Evolutionary conservation across 2,329 filamentous ascomycete species (phyloP).

Genomic region (Cordyceps tenuipes): DNA sequence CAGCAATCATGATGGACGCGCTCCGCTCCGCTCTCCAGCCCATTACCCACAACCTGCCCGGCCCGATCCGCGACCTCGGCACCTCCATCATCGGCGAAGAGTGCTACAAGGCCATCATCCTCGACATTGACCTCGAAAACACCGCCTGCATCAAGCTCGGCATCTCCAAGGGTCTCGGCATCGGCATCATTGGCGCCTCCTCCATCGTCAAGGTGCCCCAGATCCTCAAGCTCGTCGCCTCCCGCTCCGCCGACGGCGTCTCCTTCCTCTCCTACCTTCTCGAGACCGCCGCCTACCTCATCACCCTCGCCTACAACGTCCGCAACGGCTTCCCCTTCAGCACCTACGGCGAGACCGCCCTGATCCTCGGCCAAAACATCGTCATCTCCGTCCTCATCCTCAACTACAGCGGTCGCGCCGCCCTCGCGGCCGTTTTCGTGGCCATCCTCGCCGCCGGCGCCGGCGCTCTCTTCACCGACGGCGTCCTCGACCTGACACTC

Average conservation of each 20-base stretch:
- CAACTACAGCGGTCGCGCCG: constrained; percentile 64
- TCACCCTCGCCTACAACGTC: constrained; percentile 84
- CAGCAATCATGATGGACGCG: constrained; percentile 44
- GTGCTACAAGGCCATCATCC: constrained; percentile 81
- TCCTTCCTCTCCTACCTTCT: constrained; percentile 88
- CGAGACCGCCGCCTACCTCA: constrained; percentile 81
- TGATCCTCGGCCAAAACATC: constrained; percentile 89
- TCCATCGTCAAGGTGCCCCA: constrained; percentile 95
- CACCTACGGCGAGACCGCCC: constrained; percentile 89
- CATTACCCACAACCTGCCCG: constrained; percentile 64
- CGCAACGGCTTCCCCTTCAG: constrained; percentile 90
- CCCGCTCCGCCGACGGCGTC: constrained; percentile 73
- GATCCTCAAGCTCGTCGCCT: constrained; percentile 82
- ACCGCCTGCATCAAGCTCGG: constrained; percentile 78
- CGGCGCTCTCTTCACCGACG: constrained; percentile 61
- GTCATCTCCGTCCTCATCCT: constrained; percentile 81
- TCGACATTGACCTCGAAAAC: constrained; percentile 73
- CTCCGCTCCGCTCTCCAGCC: constrained; percentile 56
- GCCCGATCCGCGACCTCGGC: constrained; percentile 65
- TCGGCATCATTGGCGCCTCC: constrained; percentile 85
- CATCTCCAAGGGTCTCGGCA: constrained; percentile 84
- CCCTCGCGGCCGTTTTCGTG: constrained; percentile 67
- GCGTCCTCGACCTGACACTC: constrained; percentile 55
- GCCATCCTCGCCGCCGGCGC: constrained; percentile 63
- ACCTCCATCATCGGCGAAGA: constrained; percentile 69